Conservation (phyloP, 306 rosid genomes). For the Lagenaria siceraria region DNA sequence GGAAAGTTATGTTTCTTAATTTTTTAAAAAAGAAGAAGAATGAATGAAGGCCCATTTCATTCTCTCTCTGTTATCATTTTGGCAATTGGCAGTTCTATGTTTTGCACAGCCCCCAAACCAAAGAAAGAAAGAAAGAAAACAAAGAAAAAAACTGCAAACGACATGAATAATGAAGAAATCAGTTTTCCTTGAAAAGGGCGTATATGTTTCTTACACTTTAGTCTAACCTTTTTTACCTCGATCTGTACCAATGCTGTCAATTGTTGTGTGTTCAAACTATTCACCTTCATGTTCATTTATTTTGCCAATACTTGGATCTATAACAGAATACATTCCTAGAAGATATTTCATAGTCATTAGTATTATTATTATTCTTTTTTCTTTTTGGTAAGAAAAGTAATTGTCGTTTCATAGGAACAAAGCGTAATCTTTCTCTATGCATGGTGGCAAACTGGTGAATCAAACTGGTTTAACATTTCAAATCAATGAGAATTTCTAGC, state of each 20-base stretch:
- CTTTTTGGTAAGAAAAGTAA: no score
- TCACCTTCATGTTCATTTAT: background rate
- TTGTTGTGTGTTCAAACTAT: background rate
- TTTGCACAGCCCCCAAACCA: no score
- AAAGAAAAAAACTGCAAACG: background rate
- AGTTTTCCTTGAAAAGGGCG: background rate
- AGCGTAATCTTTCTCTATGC: background rate
- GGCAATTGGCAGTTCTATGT: background rate
- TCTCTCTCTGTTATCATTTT: conserved; percentile 15
- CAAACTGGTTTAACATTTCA: background rate
- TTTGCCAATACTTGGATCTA: background rate
- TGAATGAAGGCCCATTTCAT: conserved; percentile 17
- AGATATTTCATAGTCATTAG: no score
- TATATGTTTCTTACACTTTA: no score
- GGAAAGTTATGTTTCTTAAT: no score
- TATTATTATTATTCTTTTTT: no score
- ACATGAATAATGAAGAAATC: background rate
- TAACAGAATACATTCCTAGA: background rate
- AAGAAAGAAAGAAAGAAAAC: background rate
- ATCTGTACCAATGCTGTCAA: background rate
- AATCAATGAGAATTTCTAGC: background rate
- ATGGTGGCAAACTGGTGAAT: background rate
- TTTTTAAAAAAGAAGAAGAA: no score
- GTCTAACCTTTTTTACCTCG: background rate
- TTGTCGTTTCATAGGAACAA: background rate